Percentiles rank a stretch among this genome's conserved stretches.
Conservation (phyloP, 2,329 filamentous ascomycete genomes). For the Coniochaeta pulveracea region DNA sequence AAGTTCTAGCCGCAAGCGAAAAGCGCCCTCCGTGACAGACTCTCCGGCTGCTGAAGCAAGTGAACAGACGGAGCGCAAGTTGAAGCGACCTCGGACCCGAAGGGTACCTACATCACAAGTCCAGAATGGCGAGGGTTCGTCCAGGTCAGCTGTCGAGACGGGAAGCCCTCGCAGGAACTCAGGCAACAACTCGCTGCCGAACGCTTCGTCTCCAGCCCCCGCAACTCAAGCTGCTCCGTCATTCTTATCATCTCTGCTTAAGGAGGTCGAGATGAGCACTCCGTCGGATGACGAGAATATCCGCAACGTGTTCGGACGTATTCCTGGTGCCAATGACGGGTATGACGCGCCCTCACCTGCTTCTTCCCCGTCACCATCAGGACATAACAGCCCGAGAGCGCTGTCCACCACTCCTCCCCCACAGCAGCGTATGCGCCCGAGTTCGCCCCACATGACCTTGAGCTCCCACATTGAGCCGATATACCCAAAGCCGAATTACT, state of each 20-base stretch:
- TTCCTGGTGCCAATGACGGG: conserved; percentile 15
- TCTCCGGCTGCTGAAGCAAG: too few species aligned
- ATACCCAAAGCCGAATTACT: conserved; percentile 66
- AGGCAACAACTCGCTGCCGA: conserved; percentile 7
- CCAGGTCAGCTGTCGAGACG: conserved; percentile 10
- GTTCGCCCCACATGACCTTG: conserved; percentile 54
- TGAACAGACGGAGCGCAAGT: conserved; percentile 70
- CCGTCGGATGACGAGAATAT: conserved; percentile 45
- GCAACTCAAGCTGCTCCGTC: conserved; percentile 48
- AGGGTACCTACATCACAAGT: conserved; percentile 49
- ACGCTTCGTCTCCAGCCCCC: conserved; percentile 19
- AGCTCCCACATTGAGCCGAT: conserved; percentile 63
- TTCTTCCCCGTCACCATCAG: conserved; percentile 52
- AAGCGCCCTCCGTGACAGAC: conserved; percentile 55
- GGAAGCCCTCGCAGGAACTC: conserved; percentile 8
- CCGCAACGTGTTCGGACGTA: conserved; percentile 26
- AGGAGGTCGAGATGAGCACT: conserved; percentile 67
- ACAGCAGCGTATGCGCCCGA: conserved; percentile 44
- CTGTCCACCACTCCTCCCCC: conserved; percentile 61
- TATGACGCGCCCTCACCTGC: conserved; percentile 51
- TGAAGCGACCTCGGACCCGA: conserved; percentile 79
- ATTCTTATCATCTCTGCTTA: conserved; percentile 76
- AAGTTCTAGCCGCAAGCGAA: conserved; percentile 57
- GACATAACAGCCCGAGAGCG: conserved; percentile 55
- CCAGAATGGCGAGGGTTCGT: conserved; percentile 31